Evolutionary conservation across 306 rosid genomes (phyloP).

Genomic region (Cyamopsis tetragonoloba): DNA sequence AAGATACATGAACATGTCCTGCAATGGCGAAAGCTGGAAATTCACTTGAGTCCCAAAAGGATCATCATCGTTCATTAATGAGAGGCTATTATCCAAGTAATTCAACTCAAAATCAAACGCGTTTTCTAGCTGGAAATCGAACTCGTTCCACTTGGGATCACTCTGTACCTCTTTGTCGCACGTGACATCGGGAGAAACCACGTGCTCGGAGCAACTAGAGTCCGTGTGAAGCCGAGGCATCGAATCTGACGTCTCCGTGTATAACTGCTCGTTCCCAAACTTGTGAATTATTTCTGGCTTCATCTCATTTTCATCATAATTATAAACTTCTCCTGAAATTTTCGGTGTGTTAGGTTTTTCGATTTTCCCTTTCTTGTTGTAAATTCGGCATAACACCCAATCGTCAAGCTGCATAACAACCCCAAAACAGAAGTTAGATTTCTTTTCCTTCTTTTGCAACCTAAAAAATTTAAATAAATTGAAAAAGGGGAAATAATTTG

Average conservation of each 20-base stretch:
- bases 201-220: conserved; percentile 75
- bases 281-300: conserved; percentile 51
- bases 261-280: conserved; percentile 31
- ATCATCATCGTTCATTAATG: conserved; percentile 37
- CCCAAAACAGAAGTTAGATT: not conserved
- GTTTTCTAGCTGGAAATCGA: conserved; percentile 29
- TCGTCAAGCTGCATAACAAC: conserved; percentile 72
- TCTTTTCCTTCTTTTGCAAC: not conserved
- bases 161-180: conserved; percentile 83
- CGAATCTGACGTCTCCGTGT: conserved; percentile 60
- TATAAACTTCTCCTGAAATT: conserved; percentile 26
- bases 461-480: not conserved
- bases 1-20: conserved; percentile 52
- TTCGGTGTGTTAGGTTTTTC: conserved; percentile 43
- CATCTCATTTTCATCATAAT: conserved; percentile 51
- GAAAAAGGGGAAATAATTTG: no score
- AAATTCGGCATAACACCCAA: conserved; percentile 90
- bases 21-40: conserved; percentile 50
- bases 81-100: conserved; percentile 40
- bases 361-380: conserved; percentile 81
- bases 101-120: conserved; percentile 44
- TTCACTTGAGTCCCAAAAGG: conserved; percentile 57
- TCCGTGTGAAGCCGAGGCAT: conserved; percentile 57
- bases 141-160: conserved; percentile 50
- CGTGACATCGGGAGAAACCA: conserved; percentile 63